These are phyloP conservation scores for Alternaria sp. DNA, from an alignment of 2,329 filamentous ascomycete species.

Conservation along the genomic window DNA sequence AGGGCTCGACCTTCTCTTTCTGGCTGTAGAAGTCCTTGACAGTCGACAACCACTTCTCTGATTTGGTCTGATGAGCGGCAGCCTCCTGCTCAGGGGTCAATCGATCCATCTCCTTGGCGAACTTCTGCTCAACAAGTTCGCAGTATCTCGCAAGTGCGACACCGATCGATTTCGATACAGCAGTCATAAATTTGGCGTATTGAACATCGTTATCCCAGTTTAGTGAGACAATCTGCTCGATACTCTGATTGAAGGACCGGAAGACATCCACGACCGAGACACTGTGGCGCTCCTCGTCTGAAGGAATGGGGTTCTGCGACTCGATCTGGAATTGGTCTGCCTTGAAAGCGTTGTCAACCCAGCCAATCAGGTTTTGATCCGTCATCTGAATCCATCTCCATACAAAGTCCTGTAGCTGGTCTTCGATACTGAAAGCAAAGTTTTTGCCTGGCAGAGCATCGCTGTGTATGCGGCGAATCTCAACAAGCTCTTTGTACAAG, in stretches of 20 bases:
- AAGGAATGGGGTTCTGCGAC: slow-evolving; percentile 65
- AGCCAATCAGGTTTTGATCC: slow-evolving; percentile 77
- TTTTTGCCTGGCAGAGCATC: slow-evolving; percentile 72
- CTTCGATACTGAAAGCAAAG: slow-evolving; percentile 89
- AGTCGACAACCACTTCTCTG: slow-evolving; percentile 91
- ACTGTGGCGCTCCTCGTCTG: slow-evolving; percentile 88
- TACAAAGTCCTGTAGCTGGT: slow-evolving; percentile 85
- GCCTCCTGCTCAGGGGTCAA: slow-evolving; percentile 86
- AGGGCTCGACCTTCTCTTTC: slow-evolving; percentile 93
- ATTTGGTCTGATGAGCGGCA: slow-evolving; percentile 76
- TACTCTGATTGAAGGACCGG: slow-evolving; percentile 88
- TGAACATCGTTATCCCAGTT: slow-evolving; percentile 94
- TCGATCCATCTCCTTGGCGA: slow-evolving; percentile 90
- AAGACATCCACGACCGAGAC: slow-evolving; percentile 93
- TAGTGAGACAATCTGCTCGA: slow-evolving; percentile 83
- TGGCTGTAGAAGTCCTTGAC: slow-evolving; percentile 92
- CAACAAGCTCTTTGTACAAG: slow-evolving; percentile 85
- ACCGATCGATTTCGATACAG: slow-evolving; percentile 83
- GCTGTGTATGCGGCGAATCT: slow-evolving; percentile 80
- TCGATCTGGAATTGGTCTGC: slow-evolving; percentile 86
- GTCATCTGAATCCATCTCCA: slow-evolving; percentile 92
- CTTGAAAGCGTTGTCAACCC: slow-evolving; percentile 89
- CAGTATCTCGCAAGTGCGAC: slow-evolving; percentile 86
- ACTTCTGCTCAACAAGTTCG: slow-evolving; percentile 84
- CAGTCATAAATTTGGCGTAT: slow-evolving; percentile 96